Percentiles rank a stretch among this genome's conserved stretches.
phyloP scores from a whole-genome alignment of 2,329 filamentous ascomycete genomes.

The Colletotrichum shisoi region DNA sequence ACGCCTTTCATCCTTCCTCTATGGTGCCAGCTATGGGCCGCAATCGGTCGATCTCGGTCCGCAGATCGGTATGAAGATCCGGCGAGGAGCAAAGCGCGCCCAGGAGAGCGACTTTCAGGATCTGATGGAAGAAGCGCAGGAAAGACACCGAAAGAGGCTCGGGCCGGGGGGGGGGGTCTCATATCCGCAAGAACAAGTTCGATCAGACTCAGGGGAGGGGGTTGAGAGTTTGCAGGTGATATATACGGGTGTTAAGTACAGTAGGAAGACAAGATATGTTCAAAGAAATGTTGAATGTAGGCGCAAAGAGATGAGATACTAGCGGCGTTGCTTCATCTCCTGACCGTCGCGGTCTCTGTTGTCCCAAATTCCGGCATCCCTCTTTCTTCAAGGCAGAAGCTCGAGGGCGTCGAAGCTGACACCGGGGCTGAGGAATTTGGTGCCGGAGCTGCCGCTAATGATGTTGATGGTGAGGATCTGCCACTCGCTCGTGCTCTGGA shows the following conservation, averaged over 20 bases:
- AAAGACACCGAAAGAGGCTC: conserved; percentile 49
- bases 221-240: too few relatives aligned
- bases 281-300: not conserved
- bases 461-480: conserved; percentile 46
- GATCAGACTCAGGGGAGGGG: conserved; percentile 30
- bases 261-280: not conserved
- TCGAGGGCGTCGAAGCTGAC: conserved; percentile 46
- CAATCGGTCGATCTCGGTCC: conserved; percentile 46
- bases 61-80: conserved; percentile 44
- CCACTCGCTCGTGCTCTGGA: conserved; percentile 44
- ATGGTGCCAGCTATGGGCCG: conserved; percentile 45
- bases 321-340: not conserved
- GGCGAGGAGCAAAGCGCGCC: conserved; percentile 46
- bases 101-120: conserved; percentile 49
- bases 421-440: conserved; percentile 44
- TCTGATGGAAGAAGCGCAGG: conserved; percentile 48
- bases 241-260: not conserved
- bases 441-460: conserved; percentile 44
- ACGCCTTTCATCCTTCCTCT: conserved; percentile 46
- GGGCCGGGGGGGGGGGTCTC: conserved; percentile 30
- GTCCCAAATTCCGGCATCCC: not conserved
- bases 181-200: conserved; percentile 41
- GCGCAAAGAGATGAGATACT: not conserved
- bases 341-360: not conserved
- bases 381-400: conserved; percentile 38